Percentiles rank a stretch among this genome's conserved stretches.
phyloP scores from a whole-genome alignment of 139 green algal genomes.

The Ettlia oleoabundans region DNA sequence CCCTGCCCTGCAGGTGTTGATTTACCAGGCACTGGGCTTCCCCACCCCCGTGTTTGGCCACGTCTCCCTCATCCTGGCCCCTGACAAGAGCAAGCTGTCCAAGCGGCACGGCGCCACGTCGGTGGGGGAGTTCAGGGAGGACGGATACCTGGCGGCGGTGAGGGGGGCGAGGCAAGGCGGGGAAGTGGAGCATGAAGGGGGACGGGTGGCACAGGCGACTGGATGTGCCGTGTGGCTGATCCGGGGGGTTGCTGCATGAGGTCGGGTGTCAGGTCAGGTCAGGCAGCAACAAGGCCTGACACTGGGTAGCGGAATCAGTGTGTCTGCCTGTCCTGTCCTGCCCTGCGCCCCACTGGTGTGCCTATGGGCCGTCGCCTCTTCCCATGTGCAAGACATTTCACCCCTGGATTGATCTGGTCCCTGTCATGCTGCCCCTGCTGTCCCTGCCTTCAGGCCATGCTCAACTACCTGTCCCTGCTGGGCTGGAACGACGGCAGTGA shows the following conservation, averaged over 20 bases:
- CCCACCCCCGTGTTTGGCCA: slow-evolving; percentile 88
- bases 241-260: no score
- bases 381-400: no score
- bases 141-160: slow-evolving; percentile 86
- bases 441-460: slow-evolving; percentile 74
- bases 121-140: slow-evolving; percentile 93
- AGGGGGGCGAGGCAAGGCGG: background rate
- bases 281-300: no score
- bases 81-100: slow-evolving; percentile 97
- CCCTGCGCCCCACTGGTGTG: no score
- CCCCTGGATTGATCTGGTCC: background rate
- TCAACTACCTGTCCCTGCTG: slow-evolving; percentile 97
- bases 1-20: slow-evolving; percentile 86
- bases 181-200: background rate
- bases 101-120: slow-evolving; percentile 98
- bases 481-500: slow-evolving; percentile 99
- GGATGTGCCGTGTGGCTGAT: background rate
- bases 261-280: no score
- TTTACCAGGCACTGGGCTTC: slow-evolving; percentile 96
- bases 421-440: no score
- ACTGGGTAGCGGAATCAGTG: no score
- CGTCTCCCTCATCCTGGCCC: slow-evolving; percentile 97
- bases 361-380: no score
- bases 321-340: no score
- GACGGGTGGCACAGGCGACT: background rate